Evolutionary conservation across 2,329 filamentous ascomycete species (phyloP).

Genomic region (Fusarium piperis): DNA sequence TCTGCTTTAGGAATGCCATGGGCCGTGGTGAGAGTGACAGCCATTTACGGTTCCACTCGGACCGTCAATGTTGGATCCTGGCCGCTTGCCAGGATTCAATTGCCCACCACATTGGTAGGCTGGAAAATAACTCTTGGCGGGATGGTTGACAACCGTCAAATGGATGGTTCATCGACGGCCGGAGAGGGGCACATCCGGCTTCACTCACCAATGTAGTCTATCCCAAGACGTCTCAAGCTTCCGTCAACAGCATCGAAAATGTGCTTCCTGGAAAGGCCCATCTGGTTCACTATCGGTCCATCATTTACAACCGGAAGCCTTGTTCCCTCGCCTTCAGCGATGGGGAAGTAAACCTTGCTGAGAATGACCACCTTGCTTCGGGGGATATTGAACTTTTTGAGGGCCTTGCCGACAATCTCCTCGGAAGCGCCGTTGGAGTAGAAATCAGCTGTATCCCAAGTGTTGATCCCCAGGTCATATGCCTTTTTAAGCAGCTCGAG

Average conservation of each 20-base stretch:
- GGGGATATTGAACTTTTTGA: slow-evolving; percentile 67
- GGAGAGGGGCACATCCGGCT: not conserved
- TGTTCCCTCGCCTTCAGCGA: slow-evolving; percentile 47
- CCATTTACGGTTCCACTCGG: slow-evolving; percentile 21
- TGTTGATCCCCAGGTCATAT: slow-evolving; percentile 71
- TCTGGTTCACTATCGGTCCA: slow-evolving; percentile 44
- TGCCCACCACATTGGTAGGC: slow-evolving; percentile 29
- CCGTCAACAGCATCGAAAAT: slow-evolving; percentile 73
- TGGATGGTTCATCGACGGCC: not conserved
- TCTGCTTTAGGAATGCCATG: slow-evolving; percentile 43
- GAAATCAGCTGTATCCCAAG: slow-evolving; percentile 60
- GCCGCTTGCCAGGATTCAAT: slow-evolving; percentile 29
- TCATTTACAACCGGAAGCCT: slow-evolving; percentile 49
- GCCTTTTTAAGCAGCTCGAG: slow-evolving; percentile 70
- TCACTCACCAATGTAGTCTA: slow-evolving; percentile 61
- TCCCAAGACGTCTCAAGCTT: slow-evolving; percentile 63
- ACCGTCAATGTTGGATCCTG: slow-evolving; percentile 20
- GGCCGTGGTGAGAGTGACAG: slow-evolving; percentile 23
- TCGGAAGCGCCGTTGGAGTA: slow-evolving; percentile 68
- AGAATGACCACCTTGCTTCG: slow-evolving; percentile 67
- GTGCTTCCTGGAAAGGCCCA: slow-evolving; percentile 68
- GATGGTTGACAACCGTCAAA: not conserved
- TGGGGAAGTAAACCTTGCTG: slow-evolving; percentile 56
- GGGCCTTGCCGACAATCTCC: slow-evolving; percentile 65
- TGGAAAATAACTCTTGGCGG: slow-evolving; percentile 17